Evolutionary conservation across 129 eudicot species (phyloP).

Genomic region (Lonicera japonica): DNA sequence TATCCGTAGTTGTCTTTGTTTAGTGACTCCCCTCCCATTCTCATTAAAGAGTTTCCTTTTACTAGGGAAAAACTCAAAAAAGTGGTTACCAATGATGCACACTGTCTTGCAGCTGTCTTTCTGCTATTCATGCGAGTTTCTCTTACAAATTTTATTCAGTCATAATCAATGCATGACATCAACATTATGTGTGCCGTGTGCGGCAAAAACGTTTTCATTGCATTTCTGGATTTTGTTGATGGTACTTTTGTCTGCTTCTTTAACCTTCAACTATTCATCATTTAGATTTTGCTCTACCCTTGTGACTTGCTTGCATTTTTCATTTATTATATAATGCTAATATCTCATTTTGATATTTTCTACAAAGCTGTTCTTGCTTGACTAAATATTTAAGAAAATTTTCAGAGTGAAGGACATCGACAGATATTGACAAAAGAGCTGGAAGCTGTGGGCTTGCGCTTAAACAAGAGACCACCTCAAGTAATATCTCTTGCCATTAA

Average conservation of each 20-base stretch:
- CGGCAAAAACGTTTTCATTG: background rate
- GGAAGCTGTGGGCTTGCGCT: slow-evolving; percentile 98
- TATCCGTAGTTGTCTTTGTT: too few relatives aligned
- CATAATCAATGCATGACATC: background rate
- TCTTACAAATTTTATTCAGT: background rate
- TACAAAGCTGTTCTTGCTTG: background rate
- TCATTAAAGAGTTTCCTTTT: too few relatives aligned
- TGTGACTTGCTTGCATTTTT: too few relatives aligned
- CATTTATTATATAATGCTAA: background rate
- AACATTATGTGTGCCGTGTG: background rate
- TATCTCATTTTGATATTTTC: background rate
- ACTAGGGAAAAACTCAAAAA: too few relatives aligned
- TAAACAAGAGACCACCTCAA: slow-evolving; percentile 95
- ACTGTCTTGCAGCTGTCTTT: too few relatives aligned
- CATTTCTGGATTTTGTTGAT: background rate
- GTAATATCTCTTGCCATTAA: slow-evolving; percentile 29
- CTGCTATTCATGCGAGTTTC: background rate
- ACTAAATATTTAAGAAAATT: background rate
- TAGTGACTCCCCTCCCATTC: too few relatives aligned
- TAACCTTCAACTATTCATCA: background rate
- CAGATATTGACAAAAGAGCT: slow-evolving; percentile 91
- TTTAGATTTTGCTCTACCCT: background rate
- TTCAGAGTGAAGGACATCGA: slow-evolving; percentile 97
- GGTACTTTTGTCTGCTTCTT: background rate
- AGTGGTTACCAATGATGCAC: too few relatives aligned